Conservation (phyloP, 1,284 basidiomycete genomes). For the Albatrellus sp. region DNA sequence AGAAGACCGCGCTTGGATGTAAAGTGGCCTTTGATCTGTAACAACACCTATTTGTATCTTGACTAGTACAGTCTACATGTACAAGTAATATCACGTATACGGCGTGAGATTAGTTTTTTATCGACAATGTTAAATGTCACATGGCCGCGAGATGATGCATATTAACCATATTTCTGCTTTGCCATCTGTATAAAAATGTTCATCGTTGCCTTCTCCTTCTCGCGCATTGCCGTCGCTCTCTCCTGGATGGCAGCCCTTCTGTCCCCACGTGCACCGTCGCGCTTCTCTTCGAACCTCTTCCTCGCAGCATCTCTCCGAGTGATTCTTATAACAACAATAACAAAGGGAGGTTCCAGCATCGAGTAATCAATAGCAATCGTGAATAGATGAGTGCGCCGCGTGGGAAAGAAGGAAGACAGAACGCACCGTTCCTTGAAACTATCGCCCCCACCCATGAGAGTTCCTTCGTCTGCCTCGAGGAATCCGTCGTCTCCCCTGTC, state of each 20-base stretch:
- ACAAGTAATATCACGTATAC: background rate
- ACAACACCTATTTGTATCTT: background rate
- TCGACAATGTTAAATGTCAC: background rate
- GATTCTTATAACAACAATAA: slow-evolving; percentile 30
- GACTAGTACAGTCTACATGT: background rate
- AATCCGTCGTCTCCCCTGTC: slow-evolving; percentile 62
- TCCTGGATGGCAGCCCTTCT: slow-evolving; percentile 35
- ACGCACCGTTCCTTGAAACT: slow-evolving; percentile 61
- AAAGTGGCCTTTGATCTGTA: background rate
- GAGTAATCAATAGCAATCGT: background rate
- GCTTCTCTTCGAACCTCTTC: slow-evolving; percentile 41
- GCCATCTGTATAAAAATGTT: slow-evolving; percentile 76
- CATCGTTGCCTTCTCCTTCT: slow-evolving; percentile 73
- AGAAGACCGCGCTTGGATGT: slow-evolving; percentile 20
- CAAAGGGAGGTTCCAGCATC: background rate
- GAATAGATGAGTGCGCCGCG: slow-evolving; percentile 1
- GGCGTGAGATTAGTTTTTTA: background rate
- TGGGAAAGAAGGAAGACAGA: background rate
- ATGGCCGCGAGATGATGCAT: background rate
- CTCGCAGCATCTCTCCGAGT: slow-evolving; percentile 55
- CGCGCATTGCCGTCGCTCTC: slow-evolving; percentile 39
- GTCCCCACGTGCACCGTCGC: slow-evolving; percentile 28
- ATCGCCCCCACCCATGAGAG: slow-evolving; percentile 61
- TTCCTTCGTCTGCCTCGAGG: slow-evolving; percentile 50
- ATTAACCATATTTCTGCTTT: slow-evolving; percentile 56